Percentiles rank a stretch among this genome's conserved stretches.
phyloP scores from a whole-genome alignment of 75 land plant genomes.

The Picea glauca region DNA sequence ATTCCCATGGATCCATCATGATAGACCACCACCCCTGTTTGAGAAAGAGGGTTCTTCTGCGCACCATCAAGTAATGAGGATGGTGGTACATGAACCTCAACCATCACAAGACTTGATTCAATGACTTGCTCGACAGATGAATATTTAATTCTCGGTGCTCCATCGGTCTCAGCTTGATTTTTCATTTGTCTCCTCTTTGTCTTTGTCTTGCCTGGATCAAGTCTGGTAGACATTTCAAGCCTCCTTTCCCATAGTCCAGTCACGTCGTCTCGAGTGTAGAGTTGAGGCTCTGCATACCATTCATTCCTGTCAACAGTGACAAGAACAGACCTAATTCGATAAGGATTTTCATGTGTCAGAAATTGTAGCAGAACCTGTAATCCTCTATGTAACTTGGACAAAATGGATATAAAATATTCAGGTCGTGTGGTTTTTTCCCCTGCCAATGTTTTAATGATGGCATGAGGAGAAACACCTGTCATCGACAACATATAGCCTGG shows the following conservation, averaged over 20 bases:
- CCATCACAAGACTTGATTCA: slow-evolving; percentile 86
- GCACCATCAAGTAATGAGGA: slow-evolving; percentile 88
- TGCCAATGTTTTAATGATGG: slow-evolving; percentile 84
- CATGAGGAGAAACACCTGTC: slow-evolving; percentile 91
- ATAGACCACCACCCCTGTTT: slow-evolving; percentile 77
- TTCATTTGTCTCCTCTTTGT: slow-evolving; percentile 16
- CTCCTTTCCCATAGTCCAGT: slow-evolving; percentile 67
- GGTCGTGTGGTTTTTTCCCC: slow-evolving; percentile 59
- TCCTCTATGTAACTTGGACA: slow-evolving; percentile 59
- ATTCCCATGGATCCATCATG: slow-evolving; percentile 71
- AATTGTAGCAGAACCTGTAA: slow-evolving; percentile 85
- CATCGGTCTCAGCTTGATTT: neutral
- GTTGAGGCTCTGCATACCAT: slow-evolving; percentile 86
- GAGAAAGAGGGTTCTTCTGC: slow-evolving; percentile 74
- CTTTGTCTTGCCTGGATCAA: neutral
- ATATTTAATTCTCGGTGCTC: slow-evolving; percentile 30
- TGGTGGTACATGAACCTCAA: slow-evolving; percentile 93
- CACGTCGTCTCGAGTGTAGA: slow-evolving; percentile 74
- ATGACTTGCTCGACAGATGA: slow-evolving; percentile 71
- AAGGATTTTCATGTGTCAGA: slow-evolving; percentile 64
- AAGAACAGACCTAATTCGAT: slow-evolving; percentile 80
- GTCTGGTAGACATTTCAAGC: slow-evolving; percentile 36
- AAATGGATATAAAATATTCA: slow-evolving; percentile 53
- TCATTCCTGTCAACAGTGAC: slow-evolving; percentile 94
- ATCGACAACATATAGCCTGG: slow-evolving; percentile 92